Evolutionary conservation across 2,329 filamentous ascomycete genomes (phyloP).

Genomic region (Talaromyces sp.): DNA sequence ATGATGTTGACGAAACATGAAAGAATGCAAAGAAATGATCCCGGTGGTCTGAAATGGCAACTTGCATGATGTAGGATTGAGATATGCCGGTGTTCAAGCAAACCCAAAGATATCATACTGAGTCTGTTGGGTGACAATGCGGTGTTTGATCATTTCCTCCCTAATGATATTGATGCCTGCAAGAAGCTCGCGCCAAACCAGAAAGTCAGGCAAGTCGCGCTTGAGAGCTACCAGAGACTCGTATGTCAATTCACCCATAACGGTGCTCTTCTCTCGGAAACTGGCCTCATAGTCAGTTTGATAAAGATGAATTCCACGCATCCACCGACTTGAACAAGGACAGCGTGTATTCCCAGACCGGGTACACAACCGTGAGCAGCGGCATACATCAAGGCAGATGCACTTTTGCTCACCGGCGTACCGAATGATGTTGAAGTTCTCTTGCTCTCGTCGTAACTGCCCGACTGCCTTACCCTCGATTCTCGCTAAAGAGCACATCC

Average conservation of each 20-base stretch:
- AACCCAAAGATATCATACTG: not conserved
- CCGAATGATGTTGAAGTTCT: slow-evolving; percentile 22
- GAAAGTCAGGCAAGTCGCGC: slow-evolving; percentile 3
- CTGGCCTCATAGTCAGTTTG: slow-evolving; percentile 2
- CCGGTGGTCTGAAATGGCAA: not conserved
- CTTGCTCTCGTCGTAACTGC: slow-evolving; percentile 26
- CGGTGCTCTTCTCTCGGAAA: slow-evolving; percentile 3
- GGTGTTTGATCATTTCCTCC: slow-evolving; percentile 13
- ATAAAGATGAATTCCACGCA: slow-evolving; percentile 25
- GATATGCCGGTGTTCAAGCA: not conserved
- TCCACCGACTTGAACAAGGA: slow-evolving; percentile 33
- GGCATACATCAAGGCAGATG: slow-evolving; percentile 31
- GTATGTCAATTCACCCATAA: slow-evolving; percentile 11
- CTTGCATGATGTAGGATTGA: not conserved
- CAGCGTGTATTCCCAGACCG: slow-evolving; percentile 26
- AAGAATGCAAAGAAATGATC: not conserved
- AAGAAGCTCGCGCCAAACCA: slow-evolving; percentile 4
- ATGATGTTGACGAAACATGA: not conserved
- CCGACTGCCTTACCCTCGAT: slow-evolving; percentile 33
- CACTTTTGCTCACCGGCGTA: slow-evolving; percentile 32
- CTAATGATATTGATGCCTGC: slow-evolving; percentile 10
- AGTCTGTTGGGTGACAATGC: not conserved
- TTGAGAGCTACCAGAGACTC: slow-evolving; percentile 9
- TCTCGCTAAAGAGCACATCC: slow-evolving; percentile 29
- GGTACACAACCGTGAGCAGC: slow-evolving; percentile 32